Evolutionary conservation across 345 rosid genomes (phyloP), one percentile per base, ranked within the genome.

Genomic region (Hypericum perforatum): DNA sequence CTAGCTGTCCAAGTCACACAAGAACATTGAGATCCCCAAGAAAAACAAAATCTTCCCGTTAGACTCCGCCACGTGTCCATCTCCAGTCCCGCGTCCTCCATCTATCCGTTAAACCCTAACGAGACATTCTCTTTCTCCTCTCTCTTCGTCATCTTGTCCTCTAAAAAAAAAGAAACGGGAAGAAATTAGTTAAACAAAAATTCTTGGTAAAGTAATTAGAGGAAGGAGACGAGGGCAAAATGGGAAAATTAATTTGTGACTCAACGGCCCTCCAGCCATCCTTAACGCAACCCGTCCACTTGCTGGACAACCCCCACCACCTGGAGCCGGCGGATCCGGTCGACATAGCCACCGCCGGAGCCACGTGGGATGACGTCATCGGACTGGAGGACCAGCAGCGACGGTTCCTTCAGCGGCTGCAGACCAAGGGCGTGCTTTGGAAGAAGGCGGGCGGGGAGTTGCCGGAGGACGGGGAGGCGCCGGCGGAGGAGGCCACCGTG

Each of bases 341-440:
- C 6, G 91, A 73, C 8, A 49, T 79, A 10, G 22, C 50, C 6
- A 29, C 22, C 5, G 22, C 50, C 9, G 50, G 50, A 9, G 50
- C 29, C 0, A 22, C 32, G 32, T 94, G 99, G 99, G 89, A 84
- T 8, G 84, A 80, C 14, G 97, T 94, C 52, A 57, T 57, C 38
- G 99, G 99, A 5, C 65, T 94, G 0, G 99, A 89, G 74, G 99
- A 89, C 53, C 95, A 79, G 60, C 97, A 86, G 56, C 73, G 94
- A 60, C 82, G 87, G 64, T 79, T 79, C 56, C 76, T 94, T 5
- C 73, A 76, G 57, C 69, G 82, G 59, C 85, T 94, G 10, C 89
- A 89, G 45, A 66, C 89, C 0, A 80, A 65, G 49, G 99, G 99
- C 8, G 89, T 94, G 0, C 69, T 94, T 5, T 94, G 99, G 99